Percentiles rank a stretch among this genome's conserved stretches.
These are phyloP conservation scores for Nannochloris sp. DNA, from an alignment of 139 green algal species.

Conservation along the genomic window DNA sequence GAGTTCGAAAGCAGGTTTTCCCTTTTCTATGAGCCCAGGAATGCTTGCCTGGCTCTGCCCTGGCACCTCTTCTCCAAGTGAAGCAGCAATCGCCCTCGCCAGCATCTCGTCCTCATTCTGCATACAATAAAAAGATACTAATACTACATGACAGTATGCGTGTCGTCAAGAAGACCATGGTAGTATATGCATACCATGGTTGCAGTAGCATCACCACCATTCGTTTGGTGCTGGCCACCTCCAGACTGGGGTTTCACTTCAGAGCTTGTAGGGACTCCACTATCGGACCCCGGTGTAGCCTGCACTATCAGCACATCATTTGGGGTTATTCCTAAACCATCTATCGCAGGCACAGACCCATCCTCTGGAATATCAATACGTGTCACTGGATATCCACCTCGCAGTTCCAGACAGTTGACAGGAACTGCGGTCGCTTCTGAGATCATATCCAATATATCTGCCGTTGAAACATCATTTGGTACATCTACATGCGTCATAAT, in stretches of 20 bases:
- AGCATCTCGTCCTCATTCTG: conserved; percentile 61
- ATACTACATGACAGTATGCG: too few species aligned
- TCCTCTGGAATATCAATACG: conserved; percentile 11
- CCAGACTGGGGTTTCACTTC: not conserved
- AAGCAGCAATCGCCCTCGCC: conserved; percentile 64
- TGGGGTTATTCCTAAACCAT: conserved; percentile 27
- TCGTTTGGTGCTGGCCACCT: too few species aligned
- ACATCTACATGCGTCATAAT: conserved; percentile 12
- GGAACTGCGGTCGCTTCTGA: conserved; percentile 34
- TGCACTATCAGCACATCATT: conserved; percentile 52
- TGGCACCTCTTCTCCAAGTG: conserved; percentile 34
- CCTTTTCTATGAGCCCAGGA: conserved; percentile 2
- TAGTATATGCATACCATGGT: not conserved
- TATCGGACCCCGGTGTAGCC: conserved; percentile 2
- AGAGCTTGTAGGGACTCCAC: not conserved
- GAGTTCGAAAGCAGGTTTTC: conserved; percentile 6
- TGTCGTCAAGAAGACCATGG: too few species aligned
- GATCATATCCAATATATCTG: conserved; percentile 37
- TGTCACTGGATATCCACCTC: conserved; percentile 56
- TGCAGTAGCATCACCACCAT: not conserved
- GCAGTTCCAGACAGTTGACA: conserved; percentile 38
- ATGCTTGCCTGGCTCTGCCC: not conserved
- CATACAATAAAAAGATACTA: not conserved
- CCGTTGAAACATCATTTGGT: conserved; percentile 16
- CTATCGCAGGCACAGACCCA: conserved; percentile 6